Base-by-base conservation (phyloP, 345 rosid genomes). In the Hibiscus tridactylites region DNA sequence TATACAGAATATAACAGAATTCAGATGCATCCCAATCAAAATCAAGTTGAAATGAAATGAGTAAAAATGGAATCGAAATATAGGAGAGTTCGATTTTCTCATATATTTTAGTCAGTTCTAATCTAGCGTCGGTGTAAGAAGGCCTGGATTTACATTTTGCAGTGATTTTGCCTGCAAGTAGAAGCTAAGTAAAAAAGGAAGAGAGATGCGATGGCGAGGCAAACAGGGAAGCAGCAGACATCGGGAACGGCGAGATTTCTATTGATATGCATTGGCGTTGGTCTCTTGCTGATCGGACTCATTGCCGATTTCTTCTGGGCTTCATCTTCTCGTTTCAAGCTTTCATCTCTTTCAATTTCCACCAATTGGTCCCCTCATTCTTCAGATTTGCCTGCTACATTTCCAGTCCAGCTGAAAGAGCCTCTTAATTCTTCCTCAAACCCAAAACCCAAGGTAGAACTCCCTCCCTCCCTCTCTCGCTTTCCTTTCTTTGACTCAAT, bases 221-320 rank as follows among this genome's bases (percentile, higher is more conserved):
- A 66, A 9, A 42, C 75, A 3, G 89, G 80, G 72, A 94, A 86
- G n/a, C 33, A 26, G 81, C 88, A 73, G 69, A 79, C 84, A 46
- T 21, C 24, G 24, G 24, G 24, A 21, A 21, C 24, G 24, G 24
- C 24, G 1, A 78, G 70, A 73, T 52, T 85, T 72, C 81, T 85
- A 66, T 47, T 82, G 68, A 73, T 74, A 5, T 82, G 81, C 66
- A 80, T 88, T 29, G 74, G 81, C 68, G 81, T 88, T 17, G 74
- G 71, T 12, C 70, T 89, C 58, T 52, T 94, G 53, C 88, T 88
- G 26, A 71, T 80, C 33, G 95, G 90, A 17, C 84, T 92, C 61
- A 39, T 91, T 50, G 89, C 88, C 4, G 89, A 90, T 80, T 88
- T 86, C 71, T 74, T 90, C n/a, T 90, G 99, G 97, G 97, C 92